Base-by-base conservation (phyloP, 495 filamentous ascomycete species). In the Penicillium cataractarum region DNA sequence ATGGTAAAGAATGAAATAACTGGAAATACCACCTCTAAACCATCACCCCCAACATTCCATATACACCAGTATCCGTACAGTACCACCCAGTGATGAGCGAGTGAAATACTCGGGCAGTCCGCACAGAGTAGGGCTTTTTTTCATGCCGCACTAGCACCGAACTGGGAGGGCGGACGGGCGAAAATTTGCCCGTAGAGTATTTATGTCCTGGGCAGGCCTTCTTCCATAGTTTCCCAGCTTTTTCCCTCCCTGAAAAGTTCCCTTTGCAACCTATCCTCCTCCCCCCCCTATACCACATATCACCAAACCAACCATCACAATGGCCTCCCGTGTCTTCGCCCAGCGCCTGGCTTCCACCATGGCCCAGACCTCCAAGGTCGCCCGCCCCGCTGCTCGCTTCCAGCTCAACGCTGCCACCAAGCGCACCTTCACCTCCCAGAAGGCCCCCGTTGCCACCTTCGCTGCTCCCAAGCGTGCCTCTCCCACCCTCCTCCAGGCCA, bases 301-400 rank as follows among this genome's bases (percentile, higher is more conserved):
- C n/a, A 6, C 24, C 33, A 42, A 50, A 51, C 57, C 37, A 75
- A 73, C 76, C 76, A 75, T 83, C 82, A 87, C 83, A 88, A 90
- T 90, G 88, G 85, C 88, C 78, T 80, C 86, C 77, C 87, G 87
- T 80, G 83, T 90, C 75, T 87, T 90, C 74, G 85, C 86, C 69
- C 84, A 85, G 65, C 84, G 86, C 68, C 80, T 90, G 88, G 85
- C 88, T 81, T 82, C 88, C 78, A 83, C 88, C 82, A 90, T 91
- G 83, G 88, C 86, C 82, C 80, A 82, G 65, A 83, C 82, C 76
- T 68, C 78, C 73, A 89, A 88, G 87, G 87, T 85, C 78, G 87
- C 87, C 73, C 87, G 87, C 80, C 87, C 87, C 77, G 84, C 85
- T 73, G 77, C 84, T 70, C 87, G 86, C 69, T 76, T 83, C 74